These are phyloP conservation scores for Durotheca rogersii DNA, from an alignment of 495 filamentous ascomycete species.

Conservation along the genomic window DNA sequence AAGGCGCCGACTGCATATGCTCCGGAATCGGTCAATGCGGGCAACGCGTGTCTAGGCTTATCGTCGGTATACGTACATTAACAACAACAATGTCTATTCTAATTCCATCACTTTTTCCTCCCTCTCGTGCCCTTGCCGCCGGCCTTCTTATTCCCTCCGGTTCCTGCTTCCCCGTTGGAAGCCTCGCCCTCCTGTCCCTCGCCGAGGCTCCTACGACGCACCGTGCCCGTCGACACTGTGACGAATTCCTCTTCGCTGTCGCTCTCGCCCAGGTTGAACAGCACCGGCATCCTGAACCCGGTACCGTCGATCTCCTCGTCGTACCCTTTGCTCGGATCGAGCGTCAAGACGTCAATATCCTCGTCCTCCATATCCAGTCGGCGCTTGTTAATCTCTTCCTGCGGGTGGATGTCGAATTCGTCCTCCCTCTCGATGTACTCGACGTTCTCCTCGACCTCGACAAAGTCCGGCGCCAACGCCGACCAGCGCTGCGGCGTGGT, in stretches of 20 bases:
- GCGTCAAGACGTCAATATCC: slow-evolving; percentile 79
- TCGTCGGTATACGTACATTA: too few relatives aligned
- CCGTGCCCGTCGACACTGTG: slow-evolving; percentile 78
- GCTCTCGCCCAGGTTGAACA: slow-evolving; percentile 74
- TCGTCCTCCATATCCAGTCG: slow-evolving; percentile 83
- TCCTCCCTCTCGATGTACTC: slow-evolving; percentile 95
- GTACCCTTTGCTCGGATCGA: slow-evolving; percentile 63
- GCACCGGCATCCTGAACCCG: slow-evolving; percentile 79
- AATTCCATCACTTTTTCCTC: slow-evolving; percentile 28
- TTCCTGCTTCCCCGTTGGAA: slow-evolving; percentile 38
- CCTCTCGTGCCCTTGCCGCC: slow-evolving; percentile 27
- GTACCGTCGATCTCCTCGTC: slow-evolving; percentile 54
- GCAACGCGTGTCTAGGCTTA: too few relatives aligned
- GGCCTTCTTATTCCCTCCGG: slow-evolving; percentile 36
- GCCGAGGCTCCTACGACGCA: slow-evolving; percentile 67
- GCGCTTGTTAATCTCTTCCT: slow-evolving; percentile 91
- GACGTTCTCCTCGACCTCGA: slow-evolving; percentile 95
- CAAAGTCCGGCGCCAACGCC: slow-evolving; percentile 93
- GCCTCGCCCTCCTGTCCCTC: slow-evolving; percentile 47
- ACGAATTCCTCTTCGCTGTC: slow-evolving; percentile 86
- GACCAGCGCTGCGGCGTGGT: slow-evolving; percentile 93
- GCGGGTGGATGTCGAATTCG: slow-evolving; percentile 96
- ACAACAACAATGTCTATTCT: not conserved
- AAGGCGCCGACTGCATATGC: too few relatives aligned
- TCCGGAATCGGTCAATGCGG: too few relatives aligned